Base-by-base conservation (phyloP, 345 rosid genomes). In the Eucalyptus polybractea region DNA sequence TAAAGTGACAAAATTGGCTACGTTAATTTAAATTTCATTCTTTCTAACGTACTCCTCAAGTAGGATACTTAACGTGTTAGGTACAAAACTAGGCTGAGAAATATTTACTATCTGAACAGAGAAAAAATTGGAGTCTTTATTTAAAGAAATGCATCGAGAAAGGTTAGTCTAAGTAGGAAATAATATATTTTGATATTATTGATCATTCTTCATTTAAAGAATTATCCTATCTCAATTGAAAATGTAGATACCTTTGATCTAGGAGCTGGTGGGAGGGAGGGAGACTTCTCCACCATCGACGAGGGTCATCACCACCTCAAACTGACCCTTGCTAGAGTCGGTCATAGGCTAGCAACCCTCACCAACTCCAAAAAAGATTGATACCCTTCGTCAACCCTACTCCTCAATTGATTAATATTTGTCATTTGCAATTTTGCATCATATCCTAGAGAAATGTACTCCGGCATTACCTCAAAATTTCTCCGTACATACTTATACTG, bases 41-140 rank as follows among this genome's bases (percentile, higher is more conserved):
- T 56, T 56, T 22, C 0, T 3, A 56, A 56, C 0, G 0, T 56
- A 56, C 62, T 56, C 12, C 62, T 56, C 13, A 24, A 24, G 62
- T 56, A 4, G 29, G 29, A 56, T 56, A 56, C 29, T 24, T 56
- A 56, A 56, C 3, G 1, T 3, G 1, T 56, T 24, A 56, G 62
- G 27, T 56, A 24, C 29, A 56, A 56, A 22, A 24, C 29, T 56
- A 24, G 1, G 24, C 6, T 24, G 0, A 56, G 29, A n/a, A 56
- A 24, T 56, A 56, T 56, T 56, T 56, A 56, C 29, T 10, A 56
- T 56, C 0, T 56, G 13, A 56, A 56, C 0, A 24, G 13, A 56
- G 29, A 24, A 56, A 56, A 56, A 24, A 56, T 8, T 22, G 29
- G 27, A 56, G 62, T 56, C 62, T 24, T 56, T 56, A 1, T 24